Evolutionary conservation across 177 flowering plant genomes (phyloP), one percentile per base, ranked within the genome.

Genomic region (Viscum album): DNA sequence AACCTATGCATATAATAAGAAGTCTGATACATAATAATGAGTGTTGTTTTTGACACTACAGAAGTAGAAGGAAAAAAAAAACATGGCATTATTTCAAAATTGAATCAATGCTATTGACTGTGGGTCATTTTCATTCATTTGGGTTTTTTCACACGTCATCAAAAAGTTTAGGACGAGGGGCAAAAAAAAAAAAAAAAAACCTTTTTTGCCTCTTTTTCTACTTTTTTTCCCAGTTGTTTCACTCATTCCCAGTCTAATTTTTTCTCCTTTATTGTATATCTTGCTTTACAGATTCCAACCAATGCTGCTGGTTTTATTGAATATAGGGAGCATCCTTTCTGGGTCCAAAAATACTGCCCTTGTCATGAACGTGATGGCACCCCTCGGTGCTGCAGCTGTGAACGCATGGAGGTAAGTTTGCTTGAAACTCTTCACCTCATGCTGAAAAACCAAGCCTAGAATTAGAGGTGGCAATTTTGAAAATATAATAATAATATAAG

Each of bases 351-450:
- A 73, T 92, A 94, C 70, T 94, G 98, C 72, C 98, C 97, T 68
- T 81, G 84, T 23, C 98, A 94, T 75, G 98, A 94, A 76, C 86
- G 73, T 66, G 97, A 94, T 78, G 79, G 85, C 13, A 94, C 97
- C 69, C 90, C 96, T 69, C 79, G 98, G 54, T 94, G 98, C 68
- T 94, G 98, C 73, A 92, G 98, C 78, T 94, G 98, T 76, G 98
- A 94, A 75, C 83, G 98, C 70, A 87, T 89, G 96, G 96, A 94
- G 94, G 98, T 93, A 33, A 75, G 78, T 79, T 68, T 35, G 13
- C 34, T 39, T 26, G 19, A 65, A 33, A 2, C 28, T 4, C 23
- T 62, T 69, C 45, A 8, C 34, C 37, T 30, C 56, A 34, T 63
- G 50, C 23, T 11, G 32, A 30, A 58, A 58, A 58, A 58, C n/a